Evolutionary conservation across 306 rosid species (phyloP).

Genomic region (Casuarina cunninghamiana): DNA sequence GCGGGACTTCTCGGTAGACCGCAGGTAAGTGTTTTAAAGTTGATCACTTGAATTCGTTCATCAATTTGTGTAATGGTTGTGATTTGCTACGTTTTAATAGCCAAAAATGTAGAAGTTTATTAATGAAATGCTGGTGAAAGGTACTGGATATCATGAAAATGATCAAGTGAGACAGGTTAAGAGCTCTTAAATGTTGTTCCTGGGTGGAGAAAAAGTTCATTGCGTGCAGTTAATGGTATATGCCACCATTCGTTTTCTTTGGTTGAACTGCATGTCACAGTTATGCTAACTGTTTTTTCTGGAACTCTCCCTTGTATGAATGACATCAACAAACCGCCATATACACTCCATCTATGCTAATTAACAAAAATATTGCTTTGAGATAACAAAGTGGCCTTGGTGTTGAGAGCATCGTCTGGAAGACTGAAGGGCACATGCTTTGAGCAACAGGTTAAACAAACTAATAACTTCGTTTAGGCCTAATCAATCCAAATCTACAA

Average conservation of each 20-base stretch:
- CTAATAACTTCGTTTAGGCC: neutral
- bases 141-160: neutral
- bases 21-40: conserved; percentile 52
- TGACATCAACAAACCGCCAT: neutral
- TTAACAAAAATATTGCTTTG: neutral
- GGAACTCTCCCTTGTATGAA: neutral
- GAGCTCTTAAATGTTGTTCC: neutral
- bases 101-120: neutral
- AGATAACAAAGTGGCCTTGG: neutral
- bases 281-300: neutral
- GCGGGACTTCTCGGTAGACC: conserved; percentile 70
- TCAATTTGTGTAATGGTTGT: neutral
- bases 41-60: neutral
- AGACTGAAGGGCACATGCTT: neutral
- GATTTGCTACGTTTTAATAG: neutral
- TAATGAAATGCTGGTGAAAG: neutral
- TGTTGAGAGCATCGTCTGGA: neutral
- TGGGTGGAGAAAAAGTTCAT: neutral
- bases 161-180: neutral
- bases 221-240: neutral
- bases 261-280: neutral
- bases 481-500: neutral
- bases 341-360: neutral
- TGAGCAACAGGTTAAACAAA: neutral
- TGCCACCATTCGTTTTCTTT: neutral